phyloP scores from a whole-genome alignment of 2,329 filamentous ascomycete species.

The Fusarium ambrosium region DNA sequence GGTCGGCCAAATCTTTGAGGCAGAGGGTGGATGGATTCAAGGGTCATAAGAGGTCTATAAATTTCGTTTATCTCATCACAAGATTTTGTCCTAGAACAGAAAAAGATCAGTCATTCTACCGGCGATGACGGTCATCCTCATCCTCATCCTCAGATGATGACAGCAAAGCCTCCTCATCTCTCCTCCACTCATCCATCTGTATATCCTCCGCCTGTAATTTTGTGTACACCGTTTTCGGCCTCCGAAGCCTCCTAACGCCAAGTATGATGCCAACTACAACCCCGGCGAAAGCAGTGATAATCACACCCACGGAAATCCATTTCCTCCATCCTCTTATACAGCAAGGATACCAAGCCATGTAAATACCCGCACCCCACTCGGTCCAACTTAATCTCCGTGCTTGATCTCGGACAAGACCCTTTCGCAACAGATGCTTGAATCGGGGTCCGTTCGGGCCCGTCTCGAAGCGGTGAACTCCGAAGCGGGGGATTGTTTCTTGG shows the following conservation, averaged over 20 bases:
- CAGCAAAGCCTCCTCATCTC: constrained; percentile 38
- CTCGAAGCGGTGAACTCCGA: constrained; percentile 51
- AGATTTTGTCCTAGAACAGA: not conserved
- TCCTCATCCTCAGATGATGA: constrained; percentile 34
- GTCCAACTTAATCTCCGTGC: constrained; percentile 41
- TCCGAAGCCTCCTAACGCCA: constrained; percentile 24
- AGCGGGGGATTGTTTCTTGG: constrained; percentile 48
- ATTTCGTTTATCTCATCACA: not conserved
- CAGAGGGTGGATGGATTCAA: constrained; percentile 42
- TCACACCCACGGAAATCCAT: constrained; percentile 44
- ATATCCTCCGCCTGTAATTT: constrained; percentile 44
- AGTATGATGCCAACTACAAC: constrained; percentile 25
- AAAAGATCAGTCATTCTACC: not conserved
- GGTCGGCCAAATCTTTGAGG: constrained; percentile 52
- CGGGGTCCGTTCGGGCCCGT: constrained; percentile 51
- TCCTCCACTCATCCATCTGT: constrained; percentile 54
- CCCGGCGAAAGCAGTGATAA: constrained; percentile 21
- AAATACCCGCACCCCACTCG: constrained; percentile 46
- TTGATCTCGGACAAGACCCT: constrained; percentile 49
- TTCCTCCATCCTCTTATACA: constrained; percentile 52
- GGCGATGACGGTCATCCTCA: not conserved
- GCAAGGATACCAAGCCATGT: constrained; percentile 52
- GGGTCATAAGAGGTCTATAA: not conserved
- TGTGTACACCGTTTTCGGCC: constrained; percentile 30
- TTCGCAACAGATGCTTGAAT: constrained; percentile 51